Evolutionary conservation across 2,329 filamentous ascomycete species (phyloP).

Genomic region (Conoideocrella luteorostrata): DNA sequence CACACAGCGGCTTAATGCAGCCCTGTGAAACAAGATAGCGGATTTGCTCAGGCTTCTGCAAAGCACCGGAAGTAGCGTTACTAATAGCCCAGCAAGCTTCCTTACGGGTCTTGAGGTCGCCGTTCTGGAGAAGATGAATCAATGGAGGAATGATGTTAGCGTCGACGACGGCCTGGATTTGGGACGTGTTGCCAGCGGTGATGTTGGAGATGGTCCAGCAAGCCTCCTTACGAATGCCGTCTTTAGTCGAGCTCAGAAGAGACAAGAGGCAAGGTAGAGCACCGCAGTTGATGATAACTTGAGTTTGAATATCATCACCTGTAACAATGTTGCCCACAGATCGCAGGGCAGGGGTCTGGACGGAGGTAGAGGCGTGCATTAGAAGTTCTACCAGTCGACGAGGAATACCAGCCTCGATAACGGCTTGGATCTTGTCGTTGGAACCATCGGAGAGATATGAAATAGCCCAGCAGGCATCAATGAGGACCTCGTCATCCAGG

Average conservation of each 20-base stretch:
- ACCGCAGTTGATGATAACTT: constrained; percentile 98
- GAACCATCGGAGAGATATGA: constrained; percentile 96
- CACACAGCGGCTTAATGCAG: constrained; percentile 95
- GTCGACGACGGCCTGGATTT: constrained; percentile 95
- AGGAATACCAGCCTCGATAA: constrained; percentile 96
- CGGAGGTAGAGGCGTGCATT: constrained; percentile 96
- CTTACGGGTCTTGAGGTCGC: constrained; percentile 98
- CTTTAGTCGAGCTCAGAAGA: constrained; percentile 92
- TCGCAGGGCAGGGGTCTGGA: constrained; percentile 92
- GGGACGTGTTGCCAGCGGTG: constrained; percentile 93
- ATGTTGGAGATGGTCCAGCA: constrained; percentile 99
- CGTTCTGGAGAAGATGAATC: constrained; percentile 92
- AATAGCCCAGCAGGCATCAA: constrained; percentile 99
- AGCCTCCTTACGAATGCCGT: constrained; percentile 97
- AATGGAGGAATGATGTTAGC: constrained; percentile 94
- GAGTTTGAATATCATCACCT: constrained; percentile 95
- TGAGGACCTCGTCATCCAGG: constrained; percentile 94
- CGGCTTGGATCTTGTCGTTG: constrained; percentile 98
- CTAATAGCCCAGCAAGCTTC: constrained; percentile 99
- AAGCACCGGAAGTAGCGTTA: constrained; percentile 92
- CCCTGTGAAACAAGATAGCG: constrained; percentile 88
- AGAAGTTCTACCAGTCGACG: constrained; percentile 92
- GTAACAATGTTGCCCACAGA: constrained; percentile 99
- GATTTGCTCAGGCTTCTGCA: constrained; percentile 98
- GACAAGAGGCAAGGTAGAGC: constrained; percentile 87